These are phyloP conservation scores for Solanum peruvianum DNA, from an alignment of 257 asterid genomes.

Conservation along the genomic window DNA sequence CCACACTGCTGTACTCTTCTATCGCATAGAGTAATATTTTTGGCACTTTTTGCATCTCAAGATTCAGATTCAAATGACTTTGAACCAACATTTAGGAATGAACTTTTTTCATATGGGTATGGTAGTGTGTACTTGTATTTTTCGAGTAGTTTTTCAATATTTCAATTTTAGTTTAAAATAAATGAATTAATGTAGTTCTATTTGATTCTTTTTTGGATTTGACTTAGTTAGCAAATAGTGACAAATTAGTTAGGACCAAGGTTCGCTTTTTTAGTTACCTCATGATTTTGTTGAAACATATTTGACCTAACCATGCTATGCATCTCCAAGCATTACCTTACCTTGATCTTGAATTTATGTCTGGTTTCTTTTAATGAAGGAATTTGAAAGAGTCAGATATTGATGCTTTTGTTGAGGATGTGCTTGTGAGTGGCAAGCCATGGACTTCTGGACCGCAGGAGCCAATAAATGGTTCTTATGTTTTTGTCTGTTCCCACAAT, in stretches of 20 bases:
- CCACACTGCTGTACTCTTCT: background rate
- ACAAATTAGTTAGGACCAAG: background rate
- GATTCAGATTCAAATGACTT: background rate
- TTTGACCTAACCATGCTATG: background rate
- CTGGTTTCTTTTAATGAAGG: constrained; percentile 26
- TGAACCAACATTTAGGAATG: background rate
- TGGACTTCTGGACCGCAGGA: constrained; percentile 62
- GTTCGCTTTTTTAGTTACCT: background rate
- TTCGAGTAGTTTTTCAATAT: background rate
- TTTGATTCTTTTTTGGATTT: background rate
- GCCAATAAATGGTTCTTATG: constrained; percentile 64
- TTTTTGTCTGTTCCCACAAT: constrained; percentile 89
- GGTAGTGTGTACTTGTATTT: background rate
- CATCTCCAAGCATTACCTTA: background rate
- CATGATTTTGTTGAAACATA: background rate
- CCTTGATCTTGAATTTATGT: background rate
- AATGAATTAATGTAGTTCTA: background rate
- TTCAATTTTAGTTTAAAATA: background rate
- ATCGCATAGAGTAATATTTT: background rate
- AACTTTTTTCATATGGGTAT: background rate
- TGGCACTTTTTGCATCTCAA: background rate
- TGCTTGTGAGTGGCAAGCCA: constrained; percentile 64
- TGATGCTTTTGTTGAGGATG: constrained; percentile 74
- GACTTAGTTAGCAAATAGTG: background rate
- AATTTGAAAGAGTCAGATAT: constrained; percentile 63